A percentile compares a stretch with the other conserved stretches of the same genome.
phyloP scores from a whole-genome alignment of 2,329 filamentous ascomycete genomes.

The Ophiostoma sp. region DNA sequence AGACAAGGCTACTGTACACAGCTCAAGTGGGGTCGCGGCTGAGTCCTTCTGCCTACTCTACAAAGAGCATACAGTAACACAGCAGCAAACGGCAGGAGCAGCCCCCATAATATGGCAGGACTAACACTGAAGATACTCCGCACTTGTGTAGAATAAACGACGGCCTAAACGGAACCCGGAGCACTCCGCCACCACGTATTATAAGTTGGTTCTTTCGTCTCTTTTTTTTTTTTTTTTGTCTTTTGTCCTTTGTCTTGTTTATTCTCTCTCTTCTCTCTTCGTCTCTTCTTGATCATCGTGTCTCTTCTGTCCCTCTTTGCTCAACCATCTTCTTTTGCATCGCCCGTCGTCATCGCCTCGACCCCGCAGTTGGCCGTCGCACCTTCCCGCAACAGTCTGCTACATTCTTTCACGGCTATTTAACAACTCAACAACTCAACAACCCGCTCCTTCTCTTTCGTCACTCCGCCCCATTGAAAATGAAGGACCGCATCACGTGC shows the following conservation, averaged over 20 bases:
- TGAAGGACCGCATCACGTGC: conserved; percentile 70
- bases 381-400: background rate
- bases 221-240: background rate
- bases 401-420: too few relatives aligned
- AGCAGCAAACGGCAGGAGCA: background rate
- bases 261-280: background rate
- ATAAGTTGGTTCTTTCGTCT: background rate
- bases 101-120: background rate
- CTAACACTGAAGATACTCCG: background rate
- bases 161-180: conserved; percentile 14
- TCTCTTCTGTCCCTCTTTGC: background rate
- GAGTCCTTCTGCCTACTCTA: background rate
- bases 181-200: conserved; percentile 7
- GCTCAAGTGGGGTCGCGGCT: background rate
- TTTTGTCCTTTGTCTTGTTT: background rate
- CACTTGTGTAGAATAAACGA: conserved; percentile 2
- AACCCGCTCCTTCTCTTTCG: background rate
- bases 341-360: background rate
- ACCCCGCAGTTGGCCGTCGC: background rate
- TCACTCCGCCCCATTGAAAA: background rate
- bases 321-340: background rate
- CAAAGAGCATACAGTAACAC: background rate
- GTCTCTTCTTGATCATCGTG: background rate
- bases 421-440: too few relatives aligned
- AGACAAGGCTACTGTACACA: background rate